Evolutionary conservation across 352 stramenopile species (phyloP).

Genomic region (Globisporangium mamillatum): DNA sequence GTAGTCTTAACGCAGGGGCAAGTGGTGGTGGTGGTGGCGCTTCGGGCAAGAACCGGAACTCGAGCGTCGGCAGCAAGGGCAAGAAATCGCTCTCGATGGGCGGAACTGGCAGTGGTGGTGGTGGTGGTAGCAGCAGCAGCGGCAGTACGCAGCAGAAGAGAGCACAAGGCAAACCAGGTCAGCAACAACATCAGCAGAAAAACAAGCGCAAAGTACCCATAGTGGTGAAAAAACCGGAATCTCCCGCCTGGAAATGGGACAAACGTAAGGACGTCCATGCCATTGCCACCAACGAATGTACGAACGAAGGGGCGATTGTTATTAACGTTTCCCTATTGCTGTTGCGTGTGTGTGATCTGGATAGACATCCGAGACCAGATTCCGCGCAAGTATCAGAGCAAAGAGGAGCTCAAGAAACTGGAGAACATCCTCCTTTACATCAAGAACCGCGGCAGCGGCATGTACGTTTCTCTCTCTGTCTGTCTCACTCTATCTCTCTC

Average conservation of each 20-base stretch:
- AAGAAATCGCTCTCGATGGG: conserved; percentile 12
- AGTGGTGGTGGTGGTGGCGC: not conserved
- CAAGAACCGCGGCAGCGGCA: conserved; percentile 74
- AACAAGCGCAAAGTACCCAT: conserved; percentile 16
- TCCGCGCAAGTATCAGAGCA: conserved; percentile 80
- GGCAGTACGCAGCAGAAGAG: conserved; percentile 12
- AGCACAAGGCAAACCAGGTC: conserved; percentile 10
- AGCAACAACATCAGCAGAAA: conserved; percentile 18
- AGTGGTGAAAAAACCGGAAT: conserved; percentile 26
- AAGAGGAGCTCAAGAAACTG: conserved; percentile 78
- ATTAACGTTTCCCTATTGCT: conserved; percentile 1
- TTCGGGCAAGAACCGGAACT: conserved; percentile 5
- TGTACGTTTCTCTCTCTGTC: conserved; percentile 42
- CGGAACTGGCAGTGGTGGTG: not conserved
- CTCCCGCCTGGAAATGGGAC: conserved; percentile 74
- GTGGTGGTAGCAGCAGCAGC: not conserved
- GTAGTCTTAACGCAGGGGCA: conserved; percentile 2
- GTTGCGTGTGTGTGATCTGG: not conserved
- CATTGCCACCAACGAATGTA: not conserved
- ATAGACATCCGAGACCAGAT: conserved; percentile 75
- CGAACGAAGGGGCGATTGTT: not conserved
- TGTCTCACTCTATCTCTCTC: not conserved
- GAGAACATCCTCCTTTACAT: conserved; percentile 86
- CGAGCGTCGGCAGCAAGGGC: conserved; percentile 4
- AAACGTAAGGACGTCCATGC: conserved; percentile 35